These are phyloP conservation scores for Cryoendolithus antarcticus DNA, from an alignment of 2,329 filamentous ascomycete genomes.

Conservation along the genomic window DNA sequence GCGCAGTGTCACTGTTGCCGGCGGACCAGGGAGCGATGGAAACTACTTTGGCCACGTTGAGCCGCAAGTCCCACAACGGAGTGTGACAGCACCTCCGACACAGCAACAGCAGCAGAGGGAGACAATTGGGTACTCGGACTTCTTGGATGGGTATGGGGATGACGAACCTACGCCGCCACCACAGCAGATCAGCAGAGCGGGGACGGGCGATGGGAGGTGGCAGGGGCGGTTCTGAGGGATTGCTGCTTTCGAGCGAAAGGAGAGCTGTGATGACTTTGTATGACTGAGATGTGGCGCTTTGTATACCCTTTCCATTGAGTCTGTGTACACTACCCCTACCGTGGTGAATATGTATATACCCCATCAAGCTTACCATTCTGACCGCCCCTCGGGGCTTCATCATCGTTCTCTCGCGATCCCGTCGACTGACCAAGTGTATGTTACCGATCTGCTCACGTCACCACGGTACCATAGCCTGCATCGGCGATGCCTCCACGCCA, in stretches of 20 bases:
- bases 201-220: constrained; percentile 1
- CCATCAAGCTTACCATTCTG: no score
- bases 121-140: constrained; percentile 5
- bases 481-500: no score
- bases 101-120: not conserved
- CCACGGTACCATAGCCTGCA: no score
- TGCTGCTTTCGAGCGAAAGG: not conserved
- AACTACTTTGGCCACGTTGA: no score
- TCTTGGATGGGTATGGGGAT: constrained; percentile 4
- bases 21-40: constrained; percentile 3
- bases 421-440: no score
- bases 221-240: not conserved
- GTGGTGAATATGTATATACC: no score
- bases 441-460: no score
- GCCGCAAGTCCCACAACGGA: constrained; percentile 9
- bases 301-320: no score
- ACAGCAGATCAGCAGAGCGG: constrained; percentile 1
- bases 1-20: constrained; percentile 11
- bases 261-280: not conserved
- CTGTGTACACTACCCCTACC: no score
- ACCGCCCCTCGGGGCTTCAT: no score
- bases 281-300: not conserved
- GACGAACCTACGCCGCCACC: not conserved
- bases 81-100: constrained; percentile 10
- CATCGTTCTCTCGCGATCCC: no score